A percentile compares a stretch with the other conserved stretches of the same genome.
Evolutionary conservation across 2,329 filamentous ascomycete genomes (phyloP).

Genomic region (Coniochaeta hoffmannii): DNA sequence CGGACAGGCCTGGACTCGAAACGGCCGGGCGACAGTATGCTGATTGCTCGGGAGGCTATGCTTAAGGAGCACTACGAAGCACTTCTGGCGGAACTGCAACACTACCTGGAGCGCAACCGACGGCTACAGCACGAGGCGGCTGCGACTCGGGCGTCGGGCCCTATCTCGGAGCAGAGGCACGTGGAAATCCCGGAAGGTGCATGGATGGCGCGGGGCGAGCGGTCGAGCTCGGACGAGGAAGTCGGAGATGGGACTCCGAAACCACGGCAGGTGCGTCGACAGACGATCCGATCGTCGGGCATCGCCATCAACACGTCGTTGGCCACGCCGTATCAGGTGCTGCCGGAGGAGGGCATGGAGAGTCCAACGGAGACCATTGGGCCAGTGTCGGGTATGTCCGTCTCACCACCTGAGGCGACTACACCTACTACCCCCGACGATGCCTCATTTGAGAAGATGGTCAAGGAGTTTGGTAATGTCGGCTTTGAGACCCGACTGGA

Average conservation of each 20-base stretch:
- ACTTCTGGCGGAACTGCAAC: slow-evolving; percentile 12
- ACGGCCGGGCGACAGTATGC: background rate
- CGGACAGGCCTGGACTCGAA: slow-evolving; percentile 1
- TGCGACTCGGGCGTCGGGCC: slow-evolving; percentile 2
- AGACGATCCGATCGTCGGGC: slow-evolving; percentile 10
- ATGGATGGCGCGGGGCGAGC: slow-evolving; percentile 10
- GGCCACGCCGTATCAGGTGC: slow-evolving; percentile 9
- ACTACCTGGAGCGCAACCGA: slow-evolving; percentile 14
- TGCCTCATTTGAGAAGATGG: background rate
- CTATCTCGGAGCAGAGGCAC: slow-evolving; percentile 1
- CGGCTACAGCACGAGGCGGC: background rate
- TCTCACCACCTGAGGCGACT: slow-evolving; percentile 10
- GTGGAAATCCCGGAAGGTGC: background rate
- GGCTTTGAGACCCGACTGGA: background rate
- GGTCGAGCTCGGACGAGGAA: background rate
- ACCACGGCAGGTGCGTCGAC: background rate
- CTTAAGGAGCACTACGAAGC: slow-evolving; percentile 11
- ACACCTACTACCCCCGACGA: slow-evolving; percentile 7
- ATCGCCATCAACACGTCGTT: slow-evolving; percentile 7
- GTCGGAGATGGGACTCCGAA: background rate
- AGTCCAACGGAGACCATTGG: slow-evolving; percentile 16
- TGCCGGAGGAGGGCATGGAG: slow-evolving; percentile 9
- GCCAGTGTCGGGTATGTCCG: slow-evolving; percentile 14
- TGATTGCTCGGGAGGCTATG: slow-evolving; percentile 3
- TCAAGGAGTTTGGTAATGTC: background rate